Percentiles rank a stretch among this genome's conserved stretches.
These are phyloP conservation scores for Viola odorata DNA, from an alignment of 345 rosid genomes.

Conservation along the genomic window DNA sequence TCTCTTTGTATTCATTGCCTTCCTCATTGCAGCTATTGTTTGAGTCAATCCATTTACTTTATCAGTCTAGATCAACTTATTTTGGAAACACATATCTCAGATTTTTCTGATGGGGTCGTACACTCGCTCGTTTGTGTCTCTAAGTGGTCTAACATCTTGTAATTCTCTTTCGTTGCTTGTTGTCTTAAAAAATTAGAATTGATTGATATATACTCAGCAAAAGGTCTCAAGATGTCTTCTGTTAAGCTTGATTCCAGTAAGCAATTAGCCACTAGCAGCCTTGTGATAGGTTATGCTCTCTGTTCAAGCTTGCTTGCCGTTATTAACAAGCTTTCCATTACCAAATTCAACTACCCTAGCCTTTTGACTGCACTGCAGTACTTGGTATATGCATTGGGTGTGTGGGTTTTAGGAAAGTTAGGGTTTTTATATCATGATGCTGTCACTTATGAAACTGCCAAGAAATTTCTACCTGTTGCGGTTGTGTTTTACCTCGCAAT, in stretches of 20 bases:
- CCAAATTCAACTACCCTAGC: conserved; percentile 81
- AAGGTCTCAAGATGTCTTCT: conserved; percentile 17
- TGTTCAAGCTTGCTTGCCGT: conserved; percentile 98
- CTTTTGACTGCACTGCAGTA: conserved; percentile 91
- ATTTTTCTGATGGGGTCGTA: neutral
- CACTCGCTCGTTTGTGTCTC: neutral
- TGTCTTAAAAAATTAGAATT: no score
- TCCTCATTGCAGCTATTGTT: neutral
- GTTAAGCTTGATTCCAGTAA: conserved; percentile 17
- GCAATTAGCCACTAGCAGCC: conserved; percentile 60
- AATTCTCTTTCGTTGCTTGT: neutral
- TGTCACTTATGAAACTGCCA: conserved; percentile 70
- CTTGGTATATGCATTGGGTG: conserved; percentile 70
- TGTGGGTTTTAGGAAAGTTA: conserved; percentile 70
- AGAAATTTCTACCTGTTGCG: conserved; percentile 95
- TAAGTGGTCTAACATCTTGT: conserved; percentile 2
- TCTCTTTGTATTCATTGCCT: neutral
- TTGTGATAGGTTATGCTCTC: conserved; percentile 84
- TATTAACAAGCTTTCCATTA: conserved; percentile 89
- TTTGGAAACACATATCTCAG: neutral
- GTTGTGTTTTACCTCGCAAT: conserved; percentile 85
- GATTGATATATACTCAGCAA: neutral
- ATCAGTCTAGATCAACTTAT: neutral
- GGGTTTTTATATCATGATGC: conserved; percentile 85
- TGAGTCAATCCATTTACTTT: neutral